phyloP scores from a whole-genome alignment of 768 basidiomycete species.

The Pleurotus tuber-regium region DNA sequence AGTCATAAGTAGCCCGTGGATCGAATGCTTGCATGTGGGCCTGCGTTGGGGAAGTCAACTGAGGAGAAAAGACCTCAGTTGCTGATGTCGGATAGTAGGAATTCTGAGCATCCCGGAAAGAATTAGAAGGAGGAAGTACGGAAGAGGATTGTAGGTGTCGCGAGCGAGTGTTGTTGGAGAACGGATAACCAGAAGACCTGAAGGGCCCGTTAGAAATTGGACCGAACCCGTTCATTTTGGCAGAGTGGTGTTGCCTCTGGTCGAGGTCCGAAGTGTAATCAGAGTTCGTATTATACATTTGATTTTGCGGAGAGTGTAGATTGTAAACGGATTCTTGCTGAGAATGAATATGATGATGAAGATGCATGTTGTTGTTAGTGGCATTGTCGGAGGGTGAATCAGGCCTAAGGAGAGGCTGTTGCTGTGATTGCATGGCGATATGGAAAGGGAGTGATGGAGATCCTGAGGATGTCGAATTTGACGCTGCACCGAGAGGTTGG shows the following conservation, averaged over 20 bases:
- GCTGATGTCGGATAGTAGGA: conserved; percentile 29
- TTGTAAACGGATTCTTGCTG: conserved; percentile 34
- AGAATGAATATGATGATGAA: conserved; percentile 26
- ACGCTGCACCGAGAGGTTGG: conserved; percentile 45
- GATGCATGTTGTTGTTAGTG: conserved; percentile 27
- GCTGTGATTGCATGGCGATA: conserved; percentile 44
- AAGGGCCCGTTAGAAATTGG: conserved; percentile 26
- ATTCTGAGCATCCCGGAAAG: conserved; percentile 31
- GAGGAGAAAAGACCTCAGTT: conserved; percentile 33
- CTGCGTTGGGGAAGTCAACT: conserved; percentile 38
- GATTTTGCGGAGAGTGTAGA: conserved; percentile 26
- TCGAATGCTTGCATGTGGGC: conserved; percentile 36
- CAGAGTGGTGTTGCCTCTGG: conserved; percentile 30
- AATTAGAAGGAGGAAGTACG: conserved; percentile 29
- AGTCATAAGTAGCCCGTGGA: conserved; percentile 34
- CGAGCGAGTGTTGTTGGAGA: conserved; percentile 41
- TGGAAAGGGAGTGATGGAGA: conserved; percentile 59
- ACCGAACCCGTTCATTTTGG: conserved; percentile 34
- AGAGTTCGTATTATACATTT: conserved; percentile 31
- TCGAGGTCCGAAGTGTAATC: conserved; percentile 38
- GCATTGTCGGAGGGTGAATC: conserved; percentile 47
- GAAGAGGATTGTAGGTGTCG: conserved; percentile 36
- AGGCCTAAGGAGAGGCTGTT: conserved; percentile 37
- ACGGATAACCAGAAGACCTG: conserved; percentile 26
- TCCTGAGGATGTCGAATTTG: conserved; percentile 49